These are phyloP conservation scores for Pyrenochaeta sp. DNA, from an alignment of 2,329 filamentous ascomycete species.

Conservation along the genomic window DNA sequence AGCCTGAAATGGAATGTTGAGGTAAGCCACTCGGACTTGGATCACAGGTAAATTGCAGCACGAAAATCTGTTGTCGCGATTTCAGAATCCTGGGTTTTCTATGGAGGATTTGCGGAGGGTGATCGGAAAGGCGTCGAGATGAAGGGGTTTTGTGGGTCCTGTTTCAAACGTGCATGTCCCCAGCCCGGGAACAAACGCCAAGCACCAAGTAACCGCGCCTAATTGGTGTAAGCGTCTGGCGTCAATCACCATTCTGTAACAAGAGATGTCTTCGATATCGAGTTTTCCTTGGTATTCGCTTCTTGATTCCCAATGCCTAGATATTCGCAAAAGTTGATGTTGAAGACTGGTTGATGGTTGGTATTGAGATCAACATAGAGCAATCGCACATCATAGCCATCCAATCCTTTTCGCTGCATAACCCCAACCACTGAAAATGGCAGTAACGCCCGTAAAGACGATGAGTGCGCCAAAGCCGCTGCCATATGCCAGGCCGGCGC, in stretches of 20 bases:
- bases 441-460: slow-evolving; percentile 52
- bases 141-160: slow-evolving; percentile 14
- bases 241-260: slow-evolving; percentile 10
- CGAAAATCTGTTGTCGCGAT: slow-evolving; percentile 8
- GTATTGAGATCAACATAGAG: neutral
- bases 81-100: slow-evolving; percentile 7
- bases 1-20: slow-evolving; percentile 5
- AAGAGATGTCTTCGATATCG: slow-evolving; percentile 1
- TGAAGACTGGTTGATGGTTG: neutral
- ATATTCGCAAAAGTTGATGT: neutral
- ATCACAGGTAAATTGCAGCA: slow-evolving; percentile 14
- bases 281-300: neutral
- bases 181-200: slow-evolving; percentile 4
- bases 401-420: slow-evolving; percentile 39
- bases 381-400: slow-evolving; percentile 29
- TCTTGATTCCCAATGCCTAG: neutral
- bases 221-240: slow-evolving; percentile 9
- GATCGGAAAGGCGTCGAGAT: slow-evolving; percentile 3
- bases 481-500: slow-evolving; percentile 51
- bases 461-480: slow-evolving; percentile 53
- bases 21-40: slow-evolving; percentile 2
- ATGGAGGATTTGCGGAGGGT: slow-evolving; percentile 1
- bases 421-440: slow-evolving; percentile 40
- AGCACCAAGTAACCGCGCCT: slow-evolving; percentile 1
- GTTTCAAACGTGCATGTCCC: slow-evolving; percentile 21